phyloP scores from a whole-genome alignment of 805 yeast genomes.

The Candida berthetii region DNA sequence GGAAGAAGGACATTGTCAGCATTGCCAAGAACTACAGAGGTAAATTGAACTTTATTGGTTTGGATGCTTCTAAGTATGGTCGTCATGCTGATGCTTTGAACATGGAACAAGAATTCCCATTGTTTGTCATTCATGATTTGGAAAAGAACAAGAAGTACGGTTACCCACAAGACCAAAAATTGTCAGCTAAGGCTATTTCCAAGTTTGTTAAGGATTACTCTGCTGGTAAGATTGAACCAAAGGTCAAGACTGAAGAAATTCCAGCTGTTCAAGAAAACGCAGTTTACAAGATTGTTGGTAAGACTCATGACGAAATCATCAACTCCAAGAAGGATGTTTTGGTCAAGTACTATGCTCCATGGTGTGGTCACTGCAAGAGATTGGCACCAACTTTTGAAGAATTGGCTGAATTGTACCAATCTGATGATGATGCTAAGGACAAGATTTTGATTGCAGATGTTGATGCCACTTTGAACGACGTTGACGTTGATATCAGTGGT shows the following conservation, averaged over 20 bases:
- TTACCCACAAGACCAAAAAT: conserved; percentile 48
- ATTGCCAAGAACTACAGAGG: conserved; percentile 77
- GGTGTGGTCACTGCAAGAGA: conserved; percentile 97
- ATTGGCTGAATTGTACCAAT: conserved; percentile 62
- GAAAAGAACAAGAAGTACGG: conserved; percentile 70
- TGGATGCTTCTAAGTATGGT: conserved; percentile 77
- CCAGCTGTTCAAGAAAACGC: conserved; percentile 79
- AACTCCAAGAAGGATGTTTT: conserved; percentile 56
- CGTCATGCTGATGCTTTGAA: conserved; percentile 83
- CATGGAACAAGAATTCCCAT: conserved; percentile 82
- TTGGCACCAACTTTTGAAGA: conserved; percentile 87
- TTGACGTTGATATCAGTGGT: conserved; percentile 74
- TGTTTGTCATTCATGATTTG: conserved; percentile 81
- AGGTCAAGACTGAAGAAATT: conserved; percentile 77
- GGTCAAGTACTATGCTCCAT: conserved; percentile 93
- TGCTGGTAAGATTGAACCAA: conserved; percentile 63
- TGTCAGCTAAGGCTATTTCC: conserved; percentile 48
- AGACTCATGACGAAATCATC: conserved; percentile 69
- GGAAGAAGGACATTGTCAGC: conserved; percentile 44
- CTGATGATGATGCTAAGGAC: conserved; percentile 39
- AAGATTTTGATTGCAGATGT: conserved; percentile 76
- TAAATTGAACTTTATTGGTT: conserved; percentile 77
- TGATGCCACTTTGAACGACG: conserved; percentile 89
- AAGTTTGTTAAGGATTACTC: conserved; percentile 58
- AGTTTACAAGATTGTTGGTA: conserved; percentile 74